Evolutionary conservation across 345 rosid species (phyloP), one percentile per base, ranked within the genome.

Genomic region (Dipteronia dyeriana): DNA sequence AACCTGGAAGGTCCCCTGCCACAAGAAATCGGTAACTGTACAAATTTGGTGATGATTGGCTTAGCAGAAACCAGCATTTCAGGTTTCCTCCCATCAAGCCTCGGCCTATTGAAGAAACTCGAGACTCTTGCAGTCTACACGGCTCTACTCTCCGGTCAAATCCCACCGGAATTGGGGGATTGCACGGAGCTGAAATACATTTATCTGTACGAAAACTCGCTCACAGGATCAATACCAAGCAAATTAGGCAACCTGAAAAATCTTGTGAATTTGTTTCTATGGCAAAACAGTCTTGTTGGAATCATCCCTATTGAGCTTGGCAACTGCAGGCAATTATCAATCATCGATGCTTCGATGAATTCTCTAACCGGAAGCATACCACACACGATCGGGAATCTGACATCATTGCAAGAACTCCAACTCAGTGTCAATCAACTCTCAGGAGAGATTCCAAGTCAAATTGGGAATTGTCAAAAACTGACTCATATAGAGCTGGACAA

Each of bases 31-130:
- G 97, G 97, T 17, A 89, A 93, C 74, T 95, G 97, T 83, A 79
- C 83, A 75, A 80, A 80, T 74, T 82, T 95, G 76, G 61, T 81
- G 12, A 75, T 82, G 82, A 75, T 95, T 59, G 98, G 98, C 82
- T 78, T 95, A 4, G 97, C 97, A 1, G 97, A 95, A 74, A 95
- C 98, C 13, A 88, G 97, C 79, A 87, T 93, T 63, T 93, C 94
- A 16, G 95, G 97, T 9, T 89, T 86, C 76, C 88, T 95, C 6
- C 97, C 98, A n/a, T 34, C 90, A n/a, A 87, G 81, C 23, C 80
- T 95, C 1, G 97, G 97, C 31, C 83, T 54, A 7, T 81, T 95
- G 43, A 90, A 83, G 85, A 90, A 85, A 68, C 91, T 95, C 68
- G 85, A 89, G 69, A 90, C 95, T 1, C 79, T 95, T 3, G 94